A percentile compares a stretch with the other conserved stretches of the same genome.
These are phyloP conservation scores for Rhododendron henanense DNA, from an alignment of 148 eudicot genomes.

Conservation along the genomic window DNA sequence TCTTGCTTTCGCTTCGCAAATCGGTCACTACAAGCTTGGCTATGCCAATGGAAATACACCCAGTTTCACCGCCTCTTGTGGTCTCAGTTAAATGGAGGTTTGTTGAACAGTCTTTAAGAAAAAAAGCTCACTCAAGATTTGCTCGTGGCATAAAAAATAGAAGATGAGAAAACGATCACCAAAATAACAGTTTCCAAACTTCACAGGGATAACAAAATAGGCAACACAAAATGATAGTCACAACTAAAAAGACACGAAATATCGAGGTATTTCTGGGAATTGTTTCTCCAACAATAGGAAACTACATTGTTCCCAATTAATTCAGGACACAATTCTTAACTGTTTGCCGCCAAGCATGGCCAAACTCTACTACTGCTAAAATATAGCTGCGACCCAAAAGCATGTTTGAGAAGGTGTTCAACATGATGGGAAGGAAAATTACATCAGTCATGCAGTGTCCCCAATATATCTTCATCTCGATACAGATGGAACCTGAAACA, in stretches of 20 bases:
- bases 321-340: not conserved
- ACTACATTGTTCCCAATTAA: not conserved
- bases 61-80: not conserved
- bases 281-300: not conserved
- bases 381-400: not conserved
- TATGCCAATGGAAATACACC: not conserved
- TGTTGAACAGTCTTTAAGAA: not conserved
- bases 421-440: not conserved
- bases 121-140: not conserved
- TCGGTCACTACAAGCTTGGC: not conserved
- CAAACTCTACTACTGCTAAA: not conserved
- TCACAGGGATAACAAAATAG: not conserved
- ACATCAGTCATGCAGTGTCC: constrained; percentile 5
- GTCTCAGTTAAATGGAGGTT: not conserved
- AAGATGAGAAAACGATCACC: not conserved
- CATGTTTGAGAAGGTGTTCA: not conserved
- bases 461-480: constrained; percentile 11
- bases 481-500: constrained; percentile 10
- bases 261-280: not conserved
- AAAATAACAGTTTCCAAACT: not conserved
- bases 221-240: not conserved
- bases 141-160: not conserved
- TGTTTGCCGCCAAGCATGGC: not conserved
- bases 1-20: not conserved
- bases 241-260: not conserved